Evolutionary conservation across 176 grass and related monocot species (phyloP), one percentile per base, ranked within the genome.

Genomic region (Oryza australiensis): DNA sequence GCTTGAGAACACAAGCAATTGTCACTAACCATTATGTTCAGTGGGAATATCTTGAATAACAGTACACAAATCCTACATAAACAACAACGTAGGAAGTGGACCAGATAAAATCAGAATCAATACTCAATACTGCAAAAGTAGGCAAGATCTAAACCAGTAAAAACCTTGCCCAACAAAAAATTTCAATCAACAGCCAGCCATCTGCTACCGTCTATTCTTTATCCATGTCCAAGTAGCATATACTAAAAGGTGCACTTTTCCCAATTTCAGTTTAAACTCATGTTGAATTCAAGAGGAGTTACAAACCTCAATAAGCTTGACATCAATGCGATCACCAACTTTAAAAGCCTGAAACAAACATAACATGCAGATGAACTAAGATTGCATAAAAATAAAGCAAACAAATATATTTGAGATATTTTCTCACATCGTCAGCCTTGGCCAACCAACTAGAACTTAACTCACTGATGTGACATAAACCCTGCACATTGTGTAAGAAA

Each of bases 381-480:
- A 55, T 70, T 24, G 53, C 65, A 75, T 24, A 38, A 81, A 63
- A 76, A 48, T 51, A 13, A 66, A 82, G 41, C 66, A 80, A 64
- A 77, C 41, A 20, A 91, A 74, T 33, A 23, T 72, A 65, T 7
- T 53, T 32, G 42, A 60, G 37, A 64, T 8, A 68, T 77, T 82
- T 89, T 16, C 95, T 95, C 84, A 98, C 95, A 89, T 98, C 95
- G 49, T 98, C 92, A 85, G 88, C 90, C 77, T 98, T 98, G 26
- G 90, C 84, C 76, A 91, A 79, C 92, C 90, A 98, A 82, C 86
- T 81, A 2, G 95, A 86, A 87, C 92, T 98, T 75, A 98, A 79
- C 85, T 98, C 95, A 70, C 95, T 95, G 76, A 98, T 98, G 66
- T 98, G 95, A 35, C 95, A 98, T 84, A 95, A 90, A 76, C 92